These are phyloP conservation scores for Oryza australiensis DNA, from an alignment of 176 grass and related monocot species.

Conservation along the genomic window DNA sequence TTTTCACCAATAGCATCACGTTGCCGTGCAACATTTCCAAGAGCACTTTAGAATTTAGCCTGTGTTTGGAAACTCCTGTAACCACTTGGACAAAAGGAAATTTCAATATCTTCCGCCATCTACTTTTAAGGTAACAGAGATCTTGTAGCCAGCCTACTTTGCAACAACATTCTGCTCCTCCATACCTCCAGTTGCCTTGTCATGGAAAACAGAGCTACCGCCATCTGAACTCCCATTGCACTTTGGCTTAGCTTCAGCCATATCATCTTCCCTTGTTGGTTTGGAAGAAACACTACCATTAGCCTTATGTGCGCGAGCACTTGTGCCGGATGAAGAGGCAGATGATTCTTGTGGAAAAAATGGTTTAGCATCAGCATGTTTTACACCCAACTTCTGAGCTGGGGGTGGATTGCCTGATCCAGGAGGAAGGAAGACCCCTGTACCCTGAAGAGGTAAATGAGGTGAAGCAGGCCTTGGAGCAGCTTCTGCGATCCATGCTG, in stretches of 20 bases:
- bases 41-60: background rate
- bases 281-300: background rate
- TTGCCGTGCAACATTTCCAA: background rate
- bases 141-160: background rate
- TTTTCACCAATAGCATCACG: background rate
- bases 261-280: background rate
- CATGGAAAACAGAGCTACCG: background rate
- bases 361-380: conserved; percentile 1
- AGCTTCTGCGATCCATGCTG: conserved; percentile 18
- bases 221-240: conserved; percentile 8
- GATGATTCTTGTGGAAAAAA: conserved; percentile 1
- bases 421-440: conserved; percentile 44
- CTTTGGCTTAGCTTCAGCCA: background rate
- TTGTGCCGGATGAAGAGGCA: background rate
- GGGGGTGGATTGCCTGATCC: conserved; percentile 15
- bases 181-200: background rate
- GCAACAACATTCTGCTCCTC: background rate
- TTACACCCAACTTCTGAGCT: conserved; percentile 3
- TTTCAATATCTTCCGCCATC: background rate
- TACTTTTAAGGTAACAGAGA: background rate
- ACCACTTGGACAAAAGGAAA: background rate
- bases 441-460: conserved; percentile 36
- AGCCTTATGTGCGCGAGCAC: background rate
- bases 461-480: conserved; percentile 28
- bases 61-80: background rate